Evolutionary conservation across 352 stramenopile genomes (phyloP).

Genomic region (Phytophthora cactorum): DNA sequence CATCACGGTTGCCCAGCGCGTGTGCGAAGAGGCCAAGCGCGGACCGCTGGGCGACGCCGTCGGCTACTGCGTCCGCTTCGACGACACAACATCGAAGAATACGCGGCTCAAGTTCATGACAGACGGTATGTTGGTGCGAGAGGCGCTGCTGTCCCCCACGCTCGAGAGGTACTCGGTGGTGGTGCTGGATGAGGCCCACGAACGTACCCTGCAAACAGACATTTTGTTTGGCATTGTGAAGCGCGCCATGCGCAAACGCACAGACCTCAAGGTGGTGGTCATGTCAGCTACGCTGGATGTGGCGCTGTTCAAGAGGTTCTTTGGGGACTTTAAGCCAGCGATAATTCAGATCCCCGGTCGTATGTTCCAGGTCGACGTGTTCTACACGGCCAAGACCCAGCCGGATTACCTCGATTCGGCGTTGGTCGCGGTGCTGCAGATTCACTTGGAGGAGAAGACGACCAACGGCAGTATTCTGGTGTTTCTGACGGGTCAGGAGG

Average conservation of each 20-base stretch:
- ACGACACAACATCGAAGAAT: constrained; percentile 88
- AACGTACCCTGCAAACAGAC: constrained; percentile 89
- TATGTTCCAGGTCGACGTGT: constrained; percentile 91
- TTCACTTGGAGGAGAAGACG: constrained; percentile 84
- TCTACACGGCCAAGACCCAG: constrained; percentile 89
- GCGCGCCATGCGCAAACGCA: constrained; percentile 78
- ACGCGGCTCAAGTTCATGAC: constrained; percentile 96
- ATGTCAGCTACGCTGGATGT: constrained; percentile 99
- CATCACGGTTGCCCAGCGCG: constrained; percentile 85
- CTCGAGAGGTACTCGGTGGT: constrained; percentile 85
- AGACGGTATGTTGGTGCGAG: constrained; percentile 92
- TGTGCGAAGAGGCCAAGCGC: constrained; percentile 69
- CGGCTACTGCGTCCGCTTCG: constrained; percentile 95
- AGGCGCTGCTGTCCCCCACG: constrained; percentile 75
- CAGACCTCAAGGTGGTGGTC: constrained; percentile 94
- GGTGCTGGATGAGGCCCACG: constrained; percentile 89
- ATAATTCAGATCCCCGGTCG: constrained; percentile 90
- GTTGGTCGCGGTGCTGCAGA: constrained; percentile 89
- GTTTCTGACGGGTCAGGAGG: constrained; percentile 96
- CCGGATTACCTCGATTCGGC: constrained; percentile 92
- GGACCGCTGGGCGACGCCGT: constrained; percentile 70
- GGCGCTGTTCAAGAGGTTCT: constrained; percentile 94
- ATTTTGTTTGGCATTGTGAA: constrained; percentile 92
- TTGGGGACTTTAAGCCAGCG: constrained; percentile 82
- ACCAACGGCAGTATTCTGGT: constrained; percentile 92